Conservation (phyloP, 202 grass and related monocot species). For the Schoenoplectus tabernaemontani region DNA sequence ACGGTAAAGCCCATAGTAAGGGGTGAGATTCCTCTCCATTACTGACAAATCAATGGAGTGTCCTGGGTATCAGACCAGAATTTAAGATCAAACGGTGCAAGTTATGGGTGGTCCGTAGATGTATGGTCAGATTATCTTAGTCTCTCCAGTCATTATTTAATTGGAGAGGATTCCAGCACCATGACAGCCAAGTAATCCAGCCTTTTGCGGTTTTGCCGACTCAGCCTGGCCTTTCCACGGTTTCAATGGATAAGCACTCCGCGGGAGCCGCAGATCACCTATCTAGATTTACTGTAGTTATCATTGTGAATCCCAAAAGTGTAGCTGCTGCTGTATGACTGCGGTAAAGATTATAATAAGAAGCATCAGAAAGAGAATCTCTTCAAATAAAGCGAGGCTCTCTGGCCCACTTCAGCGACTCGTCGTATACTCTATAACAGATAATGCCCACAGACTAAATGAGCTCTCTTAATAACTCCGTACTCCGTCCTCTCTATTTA, state of each 20-base stretch:
- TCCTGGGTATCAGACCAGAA: too few species aligned
- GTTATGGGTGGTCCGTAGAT: too few species aligned
- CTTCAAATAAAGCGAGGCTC: not conserved
- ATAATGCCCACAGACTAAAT: not conserved
- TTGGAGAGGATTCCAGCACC: not conserved
- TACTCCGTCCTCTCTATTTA: conserved; percentile 10
- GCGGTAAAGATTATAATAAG: too few species aligned
- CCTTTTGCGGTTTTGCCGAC: conserved; percentile 1
- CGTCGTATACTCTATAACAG: not conserved
- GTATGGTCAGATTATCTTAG: too few species aligned
- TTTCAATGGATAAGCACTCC: conserved; percentile 6
- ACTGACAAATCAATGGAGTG: too few species aligned
- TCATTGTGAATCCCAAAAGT: not conserved
- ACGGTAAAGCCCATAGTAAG: not conserved
- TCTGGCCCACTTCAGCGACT: not conserved
- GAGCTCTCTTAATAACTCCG: not conserved
- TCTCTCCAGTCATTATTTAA: too few species aligned
- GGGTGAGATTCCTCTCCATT: not conserved
- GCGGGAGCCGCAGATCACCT: not conserved
- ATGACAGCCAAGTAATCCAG: not conserved
- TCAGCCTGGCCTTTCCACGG: not conserved
- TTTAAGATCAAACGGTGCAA: too few species aligned
- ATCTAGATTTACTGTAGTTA: not conserved
- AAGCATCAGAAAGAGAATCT: too few species aligned
- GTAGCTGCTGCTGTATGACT: too few species aligned